Conservation (phyloP, 208 protist species). For the Leishmania tropica region DNA sequence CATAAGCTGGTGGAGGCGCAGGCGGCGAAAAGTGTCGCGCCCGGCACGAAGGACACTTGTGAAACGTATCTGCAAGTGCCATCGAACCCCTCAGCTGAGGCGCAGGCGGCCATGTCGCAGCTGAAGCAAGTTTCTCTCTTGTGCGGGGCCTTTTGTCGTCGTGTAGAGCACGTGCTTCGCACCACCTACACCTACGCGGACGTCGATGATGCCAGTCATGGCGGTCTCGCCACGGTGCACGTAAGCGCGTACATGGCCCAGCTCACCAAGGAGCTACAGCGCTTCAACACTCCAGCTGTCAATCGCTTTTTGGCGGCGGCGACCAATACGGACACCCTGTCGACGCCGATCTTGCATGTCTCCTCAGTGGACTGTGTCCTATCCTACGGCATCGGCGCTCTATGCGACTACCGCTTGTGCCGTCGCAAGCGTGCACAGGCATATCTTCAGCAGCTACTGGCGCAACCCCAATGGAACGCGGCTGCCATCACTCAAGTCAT, state of each 20-base stretch:
- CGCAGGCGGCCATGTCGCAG: conserved; percentile 24
- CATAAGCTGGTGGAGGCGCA: conserved; percentile 8
- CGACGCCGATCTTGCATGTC: conserved; percentile 10
- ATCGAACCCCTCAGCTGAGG: conserved; percentile 7
- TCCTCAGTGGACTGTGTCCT: conserved; percentile 27
- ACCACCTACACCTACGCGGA: conserved; percentile 34
- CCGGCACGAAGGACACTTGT: neutral
- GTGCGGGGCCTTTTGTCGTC: conserved; percentile 45
- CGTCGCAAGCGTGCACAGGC: conserved; percentile 32
- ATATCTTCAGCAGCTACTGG: conserved; percentile 42
- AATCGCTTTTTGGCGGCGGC: conserved; percentile 5
- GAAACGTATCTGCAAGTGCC: neutral
- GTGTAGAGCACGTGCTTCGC: conserved; percentile 35
- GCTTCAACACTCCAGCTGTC: conserved; percentile 26
- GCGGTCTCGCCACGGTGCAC: conserved; percentile 11
- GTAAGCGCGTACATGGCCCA: conserved; percentile 32
- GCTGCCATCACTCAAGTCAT: conserved; percentile 25
- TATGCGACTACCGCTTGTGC: conserved; percentile 43
- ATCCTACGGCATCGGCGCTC: conserved; percentile 56
- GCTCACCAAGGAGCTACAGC: conserved; percentile 20
- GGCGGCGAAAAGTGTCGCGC: neutral
- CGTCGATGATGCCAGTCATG: conserved; percentile 20
- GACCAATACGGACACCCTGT: neutral
- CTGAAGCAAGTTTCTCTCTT: conserved; percentile 39
- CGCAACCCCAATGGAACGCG: conserved; percentile 31